Evolutionary conservation across 176 grass and related monocot genomes (phyloP).

Genomic region (Otatea glauca): DNA sequence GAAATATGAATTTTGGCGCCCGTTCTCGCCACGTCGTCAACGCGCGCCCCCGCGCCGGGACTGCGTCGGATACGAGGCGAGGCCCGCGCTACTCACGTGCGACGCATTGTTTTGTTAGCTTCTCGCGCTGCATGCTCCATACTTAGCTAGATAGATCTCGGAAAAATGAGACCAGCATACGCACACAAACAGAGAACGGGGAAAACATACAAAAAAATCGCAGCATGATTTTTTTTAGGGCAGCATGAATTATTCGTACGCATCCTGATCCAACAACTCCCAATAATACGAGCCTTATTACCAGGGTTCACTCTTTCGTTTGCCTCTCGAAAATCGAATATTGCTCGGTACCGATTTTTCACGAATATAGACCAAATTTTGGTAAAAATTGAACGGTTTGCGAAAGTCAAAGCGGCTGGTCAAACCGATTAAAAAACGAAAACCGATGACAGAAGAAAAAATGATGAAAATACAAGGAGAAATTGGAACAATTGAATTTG

Average conservation of each 20-base stretch:
- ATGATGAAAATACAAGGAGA: no score
- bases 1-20: constrained; percentile 32
- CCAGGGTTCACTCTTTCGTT: no score
- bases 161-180: background rate
- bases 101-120: no score
- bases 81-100: background rate
- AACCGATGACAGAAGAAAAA: no score
- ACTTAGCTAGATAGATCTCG: constrained; percentile 34
- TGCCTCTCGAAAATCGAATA: no score
- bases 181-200: background rate
- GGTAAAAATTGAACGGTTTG: no score
- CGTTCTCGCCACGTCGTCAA: background rate
- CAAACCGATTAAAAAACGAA: no score
- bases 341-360: no score
- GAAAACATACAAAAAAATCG: background rate
- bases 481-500: no score
- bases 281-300: background rate
- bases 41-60: background rate
- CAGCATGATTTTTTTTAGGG: background rate
- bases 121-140: background rate
- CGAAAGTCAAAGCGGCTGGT: no score
- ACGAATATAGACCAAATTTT: no score
- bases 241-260: background rate
- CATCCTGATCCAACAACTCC: constrained; percentile 33
- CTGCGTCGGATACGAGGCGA: background rate